Percentiles rank a stretch among this genome's conserved stretches.
phyloP scores from a whole-genome alignment of 768 basidiomycete genomes.

The Pleurotus giganteus region DNA sequence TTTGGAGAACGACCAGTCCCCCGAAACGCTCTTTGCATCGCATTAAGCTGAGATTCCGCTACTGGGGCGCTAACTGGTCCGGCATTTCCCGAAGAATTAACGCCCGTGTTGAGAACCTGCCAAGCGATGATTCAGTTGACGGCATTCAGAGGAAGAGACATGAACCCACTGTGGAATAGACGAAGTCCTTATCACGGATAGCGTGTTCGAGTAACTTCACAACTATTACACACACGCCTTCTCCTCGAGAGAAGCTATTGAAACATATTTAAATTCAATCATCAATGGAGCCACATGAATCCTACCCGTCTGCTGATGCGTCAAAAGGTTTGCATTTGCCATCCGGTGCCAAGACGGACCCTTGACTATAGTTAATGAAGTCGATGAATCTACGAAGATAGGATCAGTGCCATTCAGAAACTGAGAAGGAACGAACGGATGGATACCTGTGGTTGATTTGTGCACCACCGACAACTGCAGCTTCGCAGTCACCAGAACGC shows the following conservation, averaged over 20 bases:
- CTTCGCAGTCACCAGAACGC: conserved; percentile 41
- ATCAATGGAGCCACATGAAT: too few species aligned
- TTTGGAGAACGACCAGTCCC: conserved; percentile 26
- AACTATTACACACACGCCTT: conserved; percentile 36
- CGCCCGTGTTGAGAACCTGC: conserved; percentile 38
- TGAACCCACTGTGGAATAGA: conserved; percentile 36
- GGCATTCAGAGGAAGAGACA: neutral
- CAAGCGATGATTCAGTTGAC: conserved; percentile 1
- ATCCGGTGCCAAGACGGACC: conserved; percentile 34
- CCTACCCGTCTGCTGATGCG: conserved; percentile 39
- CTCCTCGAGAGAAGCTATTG: conserved; percentile 35
- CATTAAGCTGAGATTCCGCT: conserved; percentile 32
- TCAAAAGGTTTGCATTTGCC: conserved; percentile 46
- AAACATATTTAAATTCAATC: neutral
- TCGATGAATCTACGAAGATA: conserved; percentile 27
- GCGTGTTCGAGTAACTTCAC: conserved; percentile 38
- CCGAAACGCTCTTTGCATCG: conserved; percentile 35
- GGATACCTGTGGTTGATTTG: conserved; percentile 40
- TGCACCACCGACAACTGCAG: conserved; percentile 44
- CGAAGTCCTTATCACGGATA: conserved; percentile 33
- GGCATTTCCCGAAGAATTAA: conserved; percentile 34
- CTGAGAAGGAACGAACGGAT: neutral
- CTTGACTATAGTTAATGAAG: conserved; percentile 35
- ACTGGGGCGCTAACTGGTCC: conserved; percentile 38
- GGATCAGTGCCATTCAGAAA: neutral